phyloP scores from a whole-genome alignment of 805 yeast species.

The Kuraishia floccosa region DNA sequence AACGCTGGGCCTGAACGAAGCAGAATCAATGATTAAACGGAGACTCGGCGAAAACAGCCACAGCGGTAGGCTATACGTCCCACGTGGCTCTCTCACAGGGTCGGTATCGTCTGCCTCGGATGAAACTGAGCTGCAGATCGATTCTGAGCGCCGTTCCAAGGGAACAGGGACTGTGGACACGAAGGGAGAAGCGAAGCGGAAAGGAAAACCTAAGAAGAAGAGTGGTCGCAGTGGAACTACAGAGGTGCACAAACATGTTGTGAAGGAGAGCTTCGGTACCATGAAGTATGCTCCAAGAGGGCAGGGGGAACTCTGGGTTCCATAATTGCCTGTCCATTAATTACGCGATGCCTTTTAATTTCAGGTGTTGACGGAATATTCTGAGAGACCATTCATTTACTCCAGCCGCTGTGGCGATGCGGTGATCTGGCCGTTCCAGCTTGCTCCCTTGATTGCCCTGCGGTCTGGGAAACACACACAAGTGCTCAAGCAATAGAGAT shows the following conservation, averaged over 20 bases:
- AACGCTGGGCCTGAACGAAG: conserved; percentile 26
- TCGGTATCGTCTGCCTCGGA: neutral
- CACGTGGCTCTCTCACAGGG: too few relatives aligned
- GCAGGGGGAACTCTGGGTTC: conserved; percentile 48
- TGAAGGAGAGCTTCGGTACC: conserved; percentile 30
- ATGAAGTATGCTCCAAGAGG: conserved; percentile 54
- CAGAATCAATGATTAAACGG: neutral
- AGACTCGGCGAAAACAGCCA: too few relatives aligned
- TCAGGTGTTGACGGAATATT: too few relatives aligned
- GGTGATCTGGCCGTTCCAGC: too few relatives aligned
- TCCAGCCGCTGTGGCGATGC: too few relatives aligned
- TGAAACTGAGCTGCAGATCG: neutral
- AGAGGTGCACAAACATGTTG: conserved; percentile 8
- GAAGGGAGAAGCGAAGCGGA: neutral
- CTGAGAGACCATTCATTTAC: too few relatives aligned
- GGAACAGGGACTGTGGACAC: neutral
- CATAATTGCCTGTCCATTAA: too few relatives aligned
- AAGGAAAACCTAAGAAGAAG: neutral
- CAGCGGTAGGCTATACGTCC: too few relatives aligned
- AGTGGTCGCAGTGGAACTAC: neutral
- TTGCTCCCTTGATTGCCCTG: too few relatives aligned
- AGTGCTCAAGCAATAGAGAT: too few relatives aligned
- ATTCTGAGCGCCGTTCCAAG: neutral
- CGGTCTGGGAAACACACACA: too few relatives aligned
- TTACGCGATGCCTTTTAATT: too few relatives aligned